These are phyloP conservation scores for Quercus glauca DNA, from an alignment of 306 rosid genomes.

Conservation along the genomic window DNA sequence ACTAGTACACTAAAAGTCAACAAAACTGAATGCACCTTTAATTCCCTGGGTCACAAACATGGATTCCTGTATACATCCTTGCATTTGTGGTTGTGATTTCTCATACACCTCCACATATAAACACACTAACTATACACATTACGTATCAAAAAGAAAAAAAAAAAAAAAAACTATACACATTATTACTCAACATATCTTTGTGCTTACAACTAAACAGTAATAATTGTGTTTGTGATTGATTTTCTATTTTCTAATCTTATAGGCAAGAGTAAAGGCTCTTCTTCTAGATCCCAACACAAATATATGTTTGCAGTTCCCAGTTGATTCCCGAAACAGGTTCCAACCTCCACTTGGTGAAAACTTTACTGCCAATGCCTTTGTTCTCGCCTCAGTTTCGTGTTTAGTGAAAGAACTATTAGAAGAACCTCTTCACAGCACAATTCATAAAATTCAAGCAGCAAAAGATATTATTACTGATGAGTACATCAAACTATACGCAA, in stretches of 20 bases:
- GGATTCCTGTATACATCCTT: too few relatives aligned
- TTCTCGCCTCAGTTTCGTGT: conserved; percentile 31
- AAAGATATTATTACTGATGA: conserved; percentile 13
- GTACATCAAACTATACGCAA: conserved; percentile 19
- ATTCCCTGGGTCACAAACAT: too few relatives aligned
- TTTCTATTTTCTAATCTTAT: background rate
- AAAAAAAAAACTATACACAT: too few relatives aligned
- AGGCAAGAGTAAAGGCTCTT: conserved; percentile 34
- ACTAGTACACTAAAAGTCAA: too few relatives aligned
- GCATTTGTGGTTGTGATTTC: too few relatives aligned
- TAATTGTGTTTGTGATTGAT: background rate
- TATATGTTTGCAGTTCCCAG: conserved; percentile 29
- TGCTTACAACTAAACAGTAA: too few relatives aligned
- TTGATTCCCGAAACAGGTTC: conserved; percentile 17
- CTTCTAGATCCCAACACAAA: conserved; percentile 20
- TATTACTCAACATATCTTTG: too few relatives aligned
- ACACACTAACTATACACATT: too few relatives aligned
- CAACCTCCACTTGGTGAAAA: conserved; percentile 19
- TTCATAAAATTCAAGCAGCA: conserved; percentile 26
- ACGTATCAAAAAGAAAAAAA: too few relatives aligned
- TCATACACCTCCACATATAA: too few relatives aligned
- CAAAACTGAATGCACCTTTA: too few relatives aligned
- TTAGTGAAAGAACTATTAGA: background rate
- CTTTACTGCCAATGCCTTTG: conserved; percentile 31
- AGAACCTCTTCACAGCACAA: conserved; percentile 13